Base-by-base conservation (phyloP, 2,329 filamentous ascomycete genomes). In the Dactylonectria macrodidyma region DNA sequence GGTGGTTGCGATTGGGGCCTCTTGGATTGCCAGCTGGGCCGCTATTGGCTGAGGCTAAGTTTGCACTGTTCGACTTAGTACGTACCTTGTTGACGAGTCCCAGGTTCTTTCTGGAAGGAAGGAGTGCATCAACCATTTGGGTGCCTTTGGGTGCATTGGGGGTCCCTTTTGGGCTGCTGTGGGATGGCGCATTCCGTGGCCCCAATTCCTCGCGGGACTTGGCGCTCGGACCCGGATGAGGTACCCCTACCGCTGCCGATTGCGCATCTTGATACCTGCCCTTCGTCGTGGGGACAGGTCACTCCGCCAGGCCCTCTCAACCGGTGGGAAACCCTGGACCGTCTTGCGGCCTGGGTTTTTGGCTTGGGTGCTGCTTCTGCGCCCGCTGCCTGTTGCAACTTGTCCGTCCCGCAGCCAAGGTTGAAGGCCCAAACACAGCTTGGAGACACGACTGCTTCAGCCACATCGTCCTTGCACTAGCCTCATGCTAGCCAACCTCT, bases 1-100 rank as follows among this genome's bases (percentile, higher is more conserved):
- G 60, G 63, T 67, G 63, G 68, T 70, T 72, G 69, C 65, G 70
- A 67, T 68, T 71, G 73, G 70, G 71, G 73, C 66, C 61, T 56
- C 59, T 73, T 69, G 63, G 59, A 73, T 69, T 75, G 66, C 59
- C 56, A 56, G 60, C 66, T 55, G 59, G n/a, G 11, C 5, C 24
- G 19, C 61, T 61, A 75, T 75, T 75, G 73, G 73, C 59, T 65
- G 71, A 38, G 55, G 52, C 54, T 30, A 30, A 30, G 26, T 30
- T 30, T 30, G 26, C 26, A 30, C 26, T 30, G 26, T 30, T 30
- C 26, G 26, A 30, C 26, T 30, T 7, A 19, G 19, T 19, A 19
- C 19, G 46, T 59, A 33, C 54, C 36, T 26, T 26, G 54, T 44
- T 16, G 66, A 61, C 67, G 71, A 70, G 67, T 30, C 61, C 52